Evolutionary conservation across 257 asterid genomes (phyloP).

Genomic region (Solanum clarkiae): DNA sequence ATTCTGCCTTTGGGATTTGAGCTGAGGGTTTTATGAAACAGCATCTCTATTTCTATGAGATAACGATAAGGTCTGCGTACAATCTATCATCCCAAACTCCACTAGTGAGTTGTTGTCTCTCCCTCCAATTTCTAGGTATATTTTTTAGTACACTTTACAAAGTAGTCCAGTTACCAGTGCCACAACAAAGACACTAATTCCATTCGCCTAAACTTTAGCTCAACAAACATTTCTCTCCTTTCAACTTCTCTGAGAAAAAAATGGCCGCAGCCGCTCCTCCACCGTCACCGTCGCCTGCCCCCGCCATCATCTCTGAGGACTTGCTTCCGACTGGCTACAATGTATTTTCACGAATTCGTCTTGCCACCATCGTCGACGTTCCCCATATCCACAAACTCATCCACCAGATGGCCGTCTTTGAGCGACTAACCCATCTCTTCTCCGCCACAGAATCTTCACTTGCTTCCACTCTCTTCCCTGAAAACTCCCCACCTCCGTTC

Average conservation of each 20-base stretch:
- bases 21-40: too few relatives aligned
- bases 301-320: neutral
- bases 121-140: neutral
- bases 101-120: too few relatives aligned
- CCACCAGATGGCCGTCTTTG: conserved; percentile 40
- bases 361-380: conserved; percentile 23
- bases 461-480: conserved; percentile 30
- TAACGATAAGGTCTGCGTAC: too few relatives aligned
- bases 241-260: neutral
- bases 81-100: too few relatives aligned
- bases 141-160: neutral
- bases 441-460: conserved; percentile 33
- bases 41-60: too few relatives aligned
- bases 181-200: neutral
- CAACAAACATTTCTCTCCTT: neutral
- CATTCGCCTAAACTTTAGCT: neutral
- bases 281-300: conserved; percentile 17
- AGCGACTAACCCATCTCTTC: conserved; percentile 22
- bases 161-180: neutral
- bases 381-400: conserved; percentile 35
- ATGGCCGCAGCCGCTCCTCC: conserved; percentile 44
- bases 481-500: conserved; percentile 16
- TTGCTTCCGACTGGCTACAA: neutral
- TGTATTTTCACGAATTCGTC: conserved; percentile 26
- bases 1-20: too few relatives aligned